Conservation (phyloP, 2,329 filamentous ascomycete species). For the Exophiala oligosperma region DNA sequence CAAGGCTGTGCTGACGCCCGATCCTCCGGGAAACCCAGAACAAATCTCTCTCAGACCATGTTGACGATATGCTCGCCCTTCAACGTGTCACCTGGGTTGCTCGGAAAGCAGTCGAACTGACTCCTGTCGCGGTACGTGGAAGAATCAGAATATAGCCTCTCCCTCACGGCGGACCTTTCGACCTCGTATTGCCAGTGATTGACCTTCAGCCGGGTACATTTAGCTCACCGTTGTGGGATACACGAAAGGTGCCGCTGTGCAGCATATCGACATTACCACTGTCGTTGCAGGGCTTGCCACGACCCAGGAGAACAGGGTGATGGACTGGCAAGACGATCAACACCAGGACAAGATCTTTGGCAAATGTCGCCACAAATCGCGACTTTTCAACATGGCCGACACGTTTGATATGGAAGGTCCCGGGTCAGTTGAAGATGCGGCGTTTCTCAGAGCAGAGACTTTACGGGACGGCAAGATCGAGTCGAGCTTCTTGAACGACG, state of each 20-base stretch:
- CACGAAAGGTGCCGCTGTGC: constrained; percentile 43
- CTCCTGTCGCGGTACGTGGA: not conserved
- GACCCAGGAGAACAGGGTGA: constrained; percentile 57
- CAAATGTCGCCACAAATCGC: constrained; percentile 60
- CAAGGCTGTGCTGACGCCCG: too few species aligned
- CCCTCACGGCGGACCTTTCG: too few species aligned
- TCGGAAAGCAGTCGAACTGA: not conserved
- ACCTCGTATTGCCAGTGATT: too few species aligned
- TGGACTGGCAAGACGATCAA: constrained; percentile 60
- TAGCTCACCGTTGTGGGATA: constrained; percentile 38
- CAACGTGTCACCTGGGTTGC: constrained; percentile 66
- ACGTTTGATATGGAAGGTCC: constrained; percentile 27
- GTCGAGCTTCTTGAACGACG: constrained; percentile 60
- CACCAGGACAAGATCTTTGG: constrained; percentile 82
- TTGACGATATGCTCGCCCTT: constrained; percentile 63
- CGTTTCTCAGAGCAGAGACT: constrained; percentile 41
- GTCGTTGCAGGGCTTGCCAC: constrained; percentile 67
- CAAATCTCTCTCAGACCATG: constrained; percentile 67
- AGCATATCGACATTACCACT: constrained; percentile 72
- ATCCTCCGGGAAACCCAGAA: constrained; percentile 55
- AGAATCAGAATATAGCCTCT: not conserved
- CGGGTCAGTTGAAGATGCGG: constrained; percentile 39
- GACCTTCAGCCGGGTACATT: too few species aligned
- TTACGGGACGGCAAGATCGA: constrained; percentile 52
- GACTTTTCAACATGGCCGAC: constrained; percentile 33